Evolutionary conservation across 805 yeast genomes (phyloP).

Genomic region (Pichia exigua): DNA sequence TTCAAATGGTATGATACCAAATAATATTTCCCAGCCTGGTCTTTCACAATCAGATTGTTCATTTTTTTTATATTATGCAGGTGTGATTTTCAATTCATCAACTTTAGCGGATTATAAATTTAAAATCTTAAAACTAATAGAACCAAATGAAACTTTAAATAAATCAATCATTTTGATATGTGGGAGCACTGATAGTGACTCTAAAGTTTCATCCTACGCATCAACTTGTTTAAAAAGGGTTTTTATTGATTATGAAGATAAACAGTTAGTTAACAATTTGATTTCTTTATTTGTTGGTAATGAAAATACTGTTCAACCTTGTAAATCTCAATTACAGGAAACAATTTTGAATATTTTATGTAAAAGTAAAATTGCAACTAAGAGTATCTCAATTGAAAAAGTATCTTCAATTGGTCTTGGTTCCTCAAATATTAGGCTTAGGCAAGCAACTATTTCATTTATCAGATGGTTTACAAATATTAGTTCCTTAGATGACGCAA

Average conservation of each 20-base stretch:
- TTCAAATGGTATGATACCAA: slow-evolving; percentile 34
- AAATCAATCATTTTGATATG: slow-evolving; percentile 37
- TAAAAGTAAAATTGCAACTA: slow-evolving; percentile 46
- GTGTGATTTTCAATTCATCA: slow-evolving; percentile 45
- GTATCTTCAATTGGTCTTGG: slow-evolving; percentile 54
- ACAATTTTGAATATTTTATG: slow-evolving; percentile 42
- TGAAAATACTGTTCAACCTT: slow-evolving; percentile 40
- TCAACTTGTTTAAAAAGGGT: slow-evolving; percentile 43
- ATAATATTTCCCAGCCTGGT: slow-evolving; percentile 53
- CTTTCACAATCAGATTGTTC: slow-evolving; percentile 46
- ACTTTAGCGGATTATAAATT: slow-evolving; percentile 37
- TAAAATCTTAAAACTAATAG: slow-evolving; percentile 36
- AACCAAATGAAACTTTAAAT: slow-evolving; percentile 33
- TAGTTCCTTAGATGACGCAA: slow-evolving; percentile 12
- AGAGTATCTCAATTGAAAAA: slow-evolving; percentile 33
- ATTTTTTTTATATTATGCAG: slow-evolving; percentile 64
- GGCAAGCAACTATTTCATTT: slow-evolving; percentile 52
- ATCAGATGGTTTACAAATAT: slow-evolving; percentile 49
- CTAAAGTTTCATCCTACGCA: slow-evolving; percentile 49
- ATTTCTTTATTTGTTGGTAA: slow-evolving; percentile 46
- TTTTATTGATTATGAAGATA: slow-evolving; percentile 44
- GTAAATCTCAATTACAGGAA: slow-evolving; percentile 44
- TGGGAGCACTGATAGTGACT: slow-evolving; percentile 54
- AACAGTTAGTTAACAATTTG: slow-evolving; percentile 35
- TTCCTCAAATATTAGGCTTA: slow-evolving; percentile 44